Base-by-base conservation (phyloP, 148 eudicot species). In the Cornus controversa region DNA sequence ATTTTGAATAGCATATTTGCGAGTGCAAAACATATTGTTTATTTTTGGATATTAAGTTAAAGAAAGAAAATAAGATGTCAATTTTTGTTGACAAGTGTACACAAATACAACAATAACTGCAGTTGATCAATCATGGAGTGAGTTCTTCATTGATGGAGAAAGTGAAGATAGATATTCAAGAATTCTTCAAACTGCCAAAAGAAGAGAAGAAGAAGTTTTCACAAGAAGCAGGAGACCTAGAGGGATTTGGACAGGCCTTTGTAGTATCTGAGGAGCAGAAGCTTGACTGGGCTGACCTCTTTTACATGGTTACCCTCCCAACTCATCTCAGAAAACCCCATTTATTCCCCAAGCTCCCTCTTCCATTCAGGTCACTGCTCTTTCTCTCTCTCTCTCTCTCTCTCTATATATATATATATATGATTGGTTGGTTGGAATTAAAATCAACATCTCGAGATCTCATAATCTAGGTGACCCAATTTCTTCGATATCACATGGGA, bases 111-210 rank as follows among this genome's bases (percentile, higher is more conserved):
- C 0, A 9, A 40, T 40, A 40, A 50, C 24, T 78, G 68, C 63
- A 82, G 85, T 26, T 82, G 82, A 75, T 79, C 25, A 82, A 82
- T 31, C 85, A 82, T 78, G 85, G 82, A 63, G 82, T 82, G 66
- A 65, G 72, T 60, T 24, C 58, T 27, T 20, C 22, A n/a, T 69
- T 68, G 69, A 57, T 82, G 11, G 81, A 82, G 71, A 78, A 50
- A 24, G 71, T 82, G 82, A 82, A 75, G 45, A 4, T 2, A 14
- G 85, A 71, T 42, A 71, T 66, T 36, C 63, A 70, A 70, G 69
- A 66, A 9, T 78, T 82, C 66, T 82, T 78, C 72, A 37, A 75
- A 13, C 75, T 82, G 45, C 79, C 85, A 26, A 25, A 71, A 18
- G 82, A 78, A 66, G 85, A 82, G 25, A 82, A 82, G 82, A 42